Base-by-base conservation (phyloP, 2,329 filamentous ascomycete species). In the Fusarium newnesense region DNA sequence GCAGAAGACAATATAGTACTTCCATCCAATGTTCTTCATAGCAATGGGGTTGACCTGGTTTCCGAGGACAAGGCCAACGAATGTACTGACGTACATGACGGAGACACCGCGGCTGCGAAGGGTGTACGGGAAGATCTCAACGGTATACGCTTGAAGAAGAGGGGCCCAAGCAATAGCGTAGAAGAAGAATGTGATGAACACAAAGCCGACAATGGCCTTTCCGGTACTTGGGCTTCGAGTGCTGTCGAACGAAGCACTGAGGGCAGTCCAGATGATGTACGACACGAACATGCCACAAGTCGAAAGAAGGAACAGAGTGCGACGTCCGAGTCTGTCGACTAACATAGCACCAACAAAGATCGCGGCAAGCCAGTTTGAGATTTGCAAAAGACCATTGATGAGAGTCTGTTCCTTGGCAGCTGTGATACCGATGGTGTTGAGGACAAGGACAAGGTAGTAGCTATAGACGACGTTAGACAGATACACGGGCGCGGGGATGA, bases 31-130 rank as follows among this genome's bases (percentile, higher is more conserved):
- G 1, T 68, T 76, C 3, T 76, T 68, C 58, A 85, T 79, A 0
- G 81, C 83, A 9, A 85, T 81, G 0, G 84, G 84, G 54, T 84
- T 84, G 50, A 83, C 80, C 47, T 83, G 82, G 64, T 83, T 82
- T 26, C 81, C 83, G 47, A 85, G 80, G 3, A 76, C 79, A 18
- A 80, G 46, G 8, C 60, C 65, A 0, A 69, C 53, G 18, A 74
- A 76, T 2, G 70, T 76, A 9, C 70, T 63, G 34, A 77, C 30
- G 19, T 77, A 73, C 69, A 76, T 75, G 10, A 64, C 13, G 0
- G 75, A 75, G 13, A 77, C 63, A 12, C 74, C 75, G 1, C 72
- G 72, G 9, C 68, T 58, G 21, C 76, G 75, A 36, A 78, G 72
- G 3, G 68, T 73, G 40, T 74, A 77, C 1, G 74, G 76, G 28